Evolutionary conservation across 1,139 yeast species (phyloP).

Genomic region (Blastobotrys arbuscula): DNA sequence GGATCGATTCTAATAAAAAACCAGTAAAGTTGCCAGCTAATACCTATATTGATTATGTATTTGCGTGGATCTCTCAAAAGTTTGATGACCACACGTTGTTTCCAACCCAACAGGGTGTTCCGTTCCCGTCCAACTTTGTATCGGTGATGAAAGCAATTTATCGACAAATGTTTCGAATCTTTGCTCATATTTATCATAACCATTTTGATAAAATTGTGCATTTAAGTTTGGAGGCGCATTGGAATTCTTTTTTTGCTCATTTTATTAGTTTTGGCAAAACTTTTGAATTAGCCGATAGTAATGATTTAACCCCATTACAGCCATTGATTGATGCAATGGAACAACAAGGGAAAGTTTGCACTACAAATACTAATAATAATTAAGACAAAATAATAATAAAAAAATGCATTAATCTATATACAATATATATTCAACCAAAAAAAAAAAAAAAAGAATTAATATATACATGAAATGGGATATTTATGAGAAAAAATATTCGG

Average conservation of each 20-base stretch:
- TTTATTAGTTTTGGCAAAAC: constrained; percentile 82
- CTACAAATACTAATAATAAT: background rate
- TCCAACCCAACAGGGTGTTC: constrained; percentile 87
- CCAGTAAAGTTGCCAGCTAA: constrained; percentile 85
- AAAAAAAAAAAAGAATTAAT: background rate
- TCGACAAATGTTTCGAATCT: constrained; percentile 91
- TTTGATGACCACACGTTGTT: constrained; percentile 83
- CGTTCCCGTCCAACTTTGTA: constrained; percentile 82
- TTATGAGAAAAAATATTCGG: constrained; percentile 71
- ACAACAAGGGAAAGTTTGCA: constrained; percentile 69
- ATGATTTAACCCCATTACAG: constrained; percentile 72
- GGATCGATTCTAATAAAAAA: constrained; percentile 78
- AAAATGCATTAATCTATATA: background rate
- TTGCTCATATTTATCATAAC: constrained; percentile 91
- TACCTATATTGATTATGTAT: constrained; percentile 86
- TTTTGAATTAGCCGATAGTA: constrained; percentile 69
- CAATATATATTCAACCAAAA: background rate
- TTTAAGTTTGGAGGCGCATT: constrained; percentile 88
- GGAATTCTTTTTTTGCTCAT: constrained; percentile 98
- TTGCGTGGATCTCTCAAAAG: constrained; percentile 85
- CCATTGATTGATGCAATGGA: constrained; percentile 77
- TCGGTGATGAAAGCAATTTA: constrained; percentile 81
- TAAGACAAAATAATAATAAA: background rate
- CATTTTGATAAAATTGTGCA: constrained; percentile 92
- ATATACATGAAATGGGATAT: background rate